Evolutionary conservation across 345 rosid genomes (phyloP), one percentile per base, ranked within the genome.

Genomic region (Camelina laxa): DNA sequence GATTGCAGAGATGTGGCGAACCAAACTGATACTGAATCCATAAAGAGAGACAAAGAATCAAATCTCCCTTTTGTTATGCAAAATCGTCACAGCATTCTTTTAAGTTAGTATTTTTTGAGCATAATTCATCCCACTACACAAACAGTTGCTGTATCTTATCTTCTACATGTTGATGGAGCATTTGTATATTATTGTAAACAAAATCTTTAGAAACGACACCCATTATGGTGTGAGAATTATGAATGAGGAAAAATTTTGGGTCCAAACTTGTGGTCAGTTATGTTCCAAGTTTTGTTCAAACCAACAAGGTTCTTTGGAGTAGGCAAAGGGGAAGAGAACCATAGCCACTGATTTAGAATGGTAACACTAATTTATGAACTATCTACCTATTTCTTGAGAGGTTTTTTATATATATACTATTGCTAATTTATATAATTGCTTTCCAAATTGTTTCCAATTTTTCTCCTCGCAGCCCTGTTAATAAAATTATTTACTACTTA

Each of bases 1-100:
- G 30, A 50, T 85, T 2, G 97, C 89, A 44, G 97, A 95, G 35
- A 81, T 88, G 91, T 92, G 96, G 96, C 90, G 97, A 86, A 87
- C 99, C 31, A 86, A 87, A 81, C 79, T 95, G 79, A 87, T 78
- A 58, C 68, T 95, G 81, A 69, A 81, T 76, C 49, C 77, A 10
- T 89, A 78, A 72, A 55, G 67, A 19, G 60, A 85, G 67, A 11
- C 22, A 9, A 59, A 11, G 42, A 38, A 56, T 53, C 63, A 30
- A 22, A 10, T 24, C 35, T 24, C 45, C 50, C 19, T 56, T 76
- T 45, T 13, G 69, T 75, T 27, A 50, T 75, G 60, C 67, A 53
- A 73, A 74, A 21, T 24, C 30, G 31, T 24, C 30, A 2, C 44
- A 36, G 19, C 49, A 60, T 69, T 61, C 61, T 63, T 75, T 66